A percentile compares a stretch with the other conserved stretches of the same genome.
Evolutionary conservation across 176 grass and related monocot genomes (phyloP).

Genomic region (Bonia amplexicaulis): DNA sequence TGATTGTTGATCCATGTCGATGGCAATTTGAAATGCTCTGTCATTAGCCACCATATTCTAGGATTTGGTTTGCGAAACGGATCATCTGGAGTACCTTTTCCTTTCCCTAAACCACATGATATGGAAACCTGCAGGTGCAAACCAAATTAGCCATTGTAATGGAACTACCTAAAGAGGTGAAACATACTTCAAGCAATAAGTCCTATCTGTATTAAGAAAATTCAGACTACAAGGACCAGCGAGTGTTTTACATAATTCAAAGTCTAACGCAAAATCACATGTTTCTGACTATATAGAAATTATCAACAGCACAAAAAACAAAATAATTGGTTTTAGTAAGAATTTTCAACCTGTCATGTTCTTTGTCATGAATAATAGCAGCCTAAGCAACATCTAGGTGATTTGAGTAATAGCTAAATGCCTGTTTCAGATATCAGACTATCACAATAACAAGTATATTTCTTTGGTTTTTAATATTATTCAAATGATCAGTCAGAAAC

Average conservation of each 20-base stretch:
- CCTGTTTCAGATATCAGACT: no score
- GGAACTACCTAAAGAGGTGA: not conserved
- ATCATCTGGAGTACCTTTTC: constrained; percentile 54
- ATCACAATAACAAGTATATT: no score
- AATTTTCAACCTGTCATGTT: constrained; percentile 4
- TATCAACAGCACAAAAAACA: not conserved
- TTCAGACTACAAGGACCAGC: not conserved
- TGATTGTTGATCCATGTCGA: constrained; percentile 74
- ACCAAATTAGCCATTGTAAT: constrained; percentile 13
- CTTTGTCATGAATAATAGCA: not conserved
- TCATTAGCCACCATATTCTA: constrained; percentile 82
- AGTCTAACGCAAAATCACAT: not conserved
- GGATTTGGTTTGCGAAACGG: constrained; percentile 75
- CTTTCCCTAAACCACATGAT: constrained; percentile 65
- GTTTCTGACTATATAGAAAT: not conserved
- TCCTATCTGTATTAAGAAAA: not conserved
- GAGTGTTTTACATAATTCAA: not conserved
- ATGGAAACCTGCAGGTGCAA: constrained; percentile 72
- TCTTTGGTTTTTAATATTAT: no score
- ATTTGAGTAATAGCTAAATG: not conserved
- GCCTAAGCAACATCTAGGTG: not conserved
- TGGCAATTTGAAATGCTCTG: constrained; percentile 61
- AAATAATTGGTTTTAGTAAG: not conserved
- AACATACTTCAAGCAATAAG: not conserved
- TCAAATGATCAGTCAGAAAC: no score